Base-by-base conservation (phyloP, 495 filamentous ascomycete species). In the Thermothielavioides terrestris region DNA sequence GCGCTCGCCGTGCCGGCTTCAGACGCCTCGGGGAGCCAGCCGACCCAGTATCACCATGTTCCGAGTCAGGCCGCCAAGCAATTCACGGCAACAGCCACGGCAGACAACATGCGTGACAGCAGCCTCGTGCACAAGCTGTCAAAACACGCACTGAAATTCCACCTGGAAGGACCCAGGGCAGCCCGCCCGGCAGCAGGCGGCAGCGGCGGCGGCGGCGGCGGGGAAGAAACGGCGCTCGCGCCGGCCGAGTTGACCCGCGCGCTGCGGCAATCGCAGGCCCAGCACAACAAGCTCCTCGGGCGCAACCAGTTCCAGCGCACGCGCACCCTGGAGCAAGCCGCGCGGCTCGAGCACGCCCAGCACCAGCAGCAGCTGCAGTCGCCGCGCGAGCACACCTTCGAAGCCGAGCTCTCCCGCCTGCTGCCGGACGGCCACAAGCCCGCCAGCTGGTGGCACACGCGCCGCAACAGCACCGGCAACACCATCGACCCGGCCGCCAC, bases 51-150 rank as follows among this genome's bases (percentile, higher is more conserved):
- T 35, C 62, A 55, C 41, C 64, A 77, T 46, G 58, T 75, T 9
- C 74, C 75, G 25, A 63, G 62, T 15, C 61, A 72, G 34, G 74
- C 75, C 5, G 74, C 76, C 6, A 53, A 66, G 6, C 68, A 75
- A 40, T 79, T 78, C 50, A 60, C 67, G 18, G 57, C 70, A 15
- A 77, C 75, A 5, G 66, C 72, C 9, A 76, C 73, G 0, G 59
- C 62, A 6, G 62, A 66, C 18, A 31, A 55, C 28, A 70, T 70
- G 63, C 64, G 62, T 23, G 52, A 52, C 35, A 48, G 12, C 45
- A 39, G 6, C 28, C 55, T 60, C 14, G 49, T 60, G 7, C 62
- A 61, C 46, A 52, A 58, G 27, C 45, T 62, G 42, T 68, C 71
- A 1, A 49, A 57, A 36, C 47, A 62, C 21, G 70, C 65, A 0